A percentile compares a stretch with the other conserved stretches of the same genome.
phyloP scores from a whole-genome alignment of 1,284 basidiomycete species.

The Blastosporella zonata region DNA sequence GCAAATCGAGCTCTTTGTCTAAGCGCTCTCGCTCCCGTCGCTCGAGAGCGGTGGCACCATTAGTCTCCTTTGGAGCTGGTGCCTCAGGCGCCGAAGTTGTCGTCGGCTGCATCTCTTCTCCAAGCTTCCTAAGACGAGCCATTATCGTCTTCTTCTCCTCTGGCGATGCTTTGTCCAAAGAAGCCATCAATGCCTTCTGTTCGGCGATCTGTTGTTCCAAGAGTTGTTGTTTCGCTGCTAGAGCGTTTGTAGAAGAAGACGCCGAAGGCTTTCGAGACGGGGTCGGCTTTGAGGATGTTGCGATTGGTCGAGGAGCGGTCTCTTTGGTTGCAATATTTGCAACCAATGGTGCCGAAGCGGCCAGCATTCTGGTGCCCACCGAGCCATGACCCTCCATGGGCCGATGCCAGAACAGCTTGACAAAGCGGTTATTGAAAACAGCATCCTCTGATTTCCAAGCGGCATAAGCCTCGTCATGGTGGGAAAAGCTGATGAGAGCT shows the following conservation, averaged over 20 bases:
- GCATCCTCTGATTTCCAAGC: constrained; percentile 94
- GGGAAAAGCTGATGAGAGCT: constrained; percentile 85
- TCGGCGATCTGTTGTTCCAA: constrained; percentile 86
- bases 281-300: constrained; percentile 25
- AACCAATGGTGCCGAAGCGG: constrained; percentile 71
- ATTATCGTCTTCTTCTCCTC: constrained; percentile 84
- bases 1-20: constrained; percentile 75
- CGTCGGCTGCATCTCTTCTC: constrained; percentile 64
- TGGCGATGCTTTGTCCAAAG: constrained; percentile 58
- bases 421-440: constrained; percentile 91
- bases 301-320: constrained; percentile 19
- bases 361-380: constrained; percentile 70
- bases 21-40: constrained; percentile 59
- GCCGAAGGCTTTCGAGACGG: constrained; percentile 36
- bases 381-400: constrained; percentile 87
- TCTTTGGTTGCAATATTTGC: constrained; percentile 47
- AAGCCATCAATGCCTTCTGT: constrained; percentile 84
- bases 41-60: constrained; percentile 41
- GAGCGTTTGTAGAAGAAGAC: constrained; percentile 35
- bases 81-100: constrained; percentile 28
- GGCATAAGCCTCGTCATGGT: constrained; percentile 81
- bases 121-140: constrained; percentile 73
- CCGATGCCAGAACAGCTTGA: constrained; percentile 92
- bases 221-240: constrained; percentile 73
- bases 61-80: constrained; percentile 11